phyloP scores from a whole-genome alignment of 2,329 filamentous ascomycete species.

The Akanthomyces lecanii region DNA sequence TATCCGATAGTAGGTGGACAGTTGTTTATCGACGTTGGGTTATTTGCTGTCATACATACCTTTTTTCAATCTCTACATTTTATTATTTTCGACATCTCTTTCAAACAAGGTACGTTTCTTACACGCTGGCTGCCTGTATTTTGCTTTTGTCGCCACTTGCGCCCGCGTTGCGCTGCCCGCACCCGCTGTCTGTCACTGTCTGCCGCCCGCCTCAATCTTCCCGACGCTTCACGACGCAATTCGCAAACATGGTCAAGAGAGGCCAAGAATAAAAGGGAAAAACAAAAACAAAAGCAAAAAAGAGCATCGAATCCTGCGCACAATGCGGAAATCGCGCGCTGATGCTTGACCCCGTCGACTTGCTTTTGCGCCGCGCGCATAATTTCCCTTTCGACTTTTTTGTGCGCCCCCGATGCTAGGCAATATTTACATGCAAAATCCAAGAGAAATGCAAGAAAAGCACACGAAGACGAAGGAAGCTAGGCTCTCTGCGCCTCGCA shows the following conservation, averaged over 20 bases:
- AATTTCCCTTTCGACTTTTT: conserved; percentile 5
- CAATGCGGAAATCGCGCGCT: background rate
- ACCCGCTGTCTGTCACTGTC: background rate
- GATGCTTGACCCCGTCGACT: background rate
- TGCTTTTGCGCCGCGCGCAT: background rate
- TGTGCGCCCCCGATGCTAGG: conserved; percentile 4
- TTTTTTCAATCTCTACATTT: background rate
- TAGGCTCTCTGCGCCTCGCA: background rate
- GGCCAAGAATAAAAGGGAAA: background rate
- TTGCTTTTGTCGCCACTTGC: conserved; percentile 11
- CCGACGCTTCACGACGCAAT: background rate
- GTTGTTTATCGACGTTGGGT: conserved; percentile 14
- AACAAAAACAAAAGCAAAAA: background rate
- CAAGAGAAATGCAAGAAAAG: background rate
- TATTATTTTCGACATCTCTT: background rate
- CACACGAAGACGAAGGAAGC: background rate
- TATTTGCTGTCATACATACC: background rate
- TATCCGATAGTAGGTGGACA: conserved; percentile 14
- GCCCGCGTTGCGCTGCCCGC: conserved; percentile 11
- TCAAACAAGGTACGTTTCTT: conserved; percentile 10
- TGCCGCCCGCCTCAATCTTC: background rate
- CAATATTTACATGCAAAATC: background rate
- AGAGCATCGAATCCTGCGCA: background rate
- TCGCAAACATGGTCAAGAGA: background rate
- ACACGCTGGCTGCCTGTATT: background rate